Base-by-base conservation (phyloP, 2,329 filamentous ascomycete genomes). In the Nakataea oryzae region DNA sequence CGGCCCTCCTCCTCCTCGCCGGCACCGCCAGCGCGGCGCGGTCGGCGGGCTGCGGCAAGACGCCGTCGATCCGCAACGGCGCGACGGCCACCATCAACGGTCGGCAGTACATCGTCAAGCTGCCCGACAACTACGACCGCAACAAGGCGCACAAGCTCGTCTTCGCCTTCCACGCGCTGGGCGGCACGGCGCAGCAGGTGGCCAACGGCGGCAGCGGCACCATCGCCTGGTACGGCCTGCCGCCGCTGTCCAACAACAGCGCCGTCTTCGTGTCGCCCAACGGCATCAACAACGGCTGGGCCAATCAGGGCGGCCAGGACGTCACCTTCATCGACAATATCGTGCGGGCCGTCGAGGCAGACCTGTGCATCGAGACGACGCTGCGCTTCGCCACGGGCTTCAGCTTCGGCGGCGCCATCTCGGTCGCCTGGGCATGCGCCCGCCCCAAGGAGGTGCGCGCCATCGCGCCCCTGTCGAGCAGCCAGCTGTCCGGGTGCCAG, bases 231-330 rank as follows among this genome's bases (percentile, higher is more conserved):
- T 79, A 79, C 64, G 76, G 76, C 3, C 70, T 79, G 8, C 70
- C 71, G 17, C 64, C 66, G 3, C 70, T 75, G 11, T 70, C 65
- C 61, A 72, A 74, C n/a, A 70, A 66, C 9, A 69, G 64, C 12
- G 72, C 76, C 62, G 76, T 80, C 65, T 76, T 78, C 63, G 71
- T 80, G 21, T 72, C 75, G 0, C 78, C 78, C 27, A 69, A 78
- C 57, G 77, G 76, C 12, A 65, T 76, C 32, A 72, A 74, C 64
- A 67, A 68, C 26, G 77, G 77, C 27, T 79, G 76, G 76, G 75
- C 67, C 47, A 79, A 79, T 69, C 65, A 64, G 2, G 71, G 70
- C 60, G 76, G 76, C 14, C 71, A 77, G 58, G 78, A 79, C 60
- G 66, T 78, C 54, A 68, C 68, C 0, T 77, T 80, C 62, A 69